These are phyloP conservation scores for Sanghuangporus weigelae DNA, from an alignment of 1,284 basidiomycete species.

Conservation along the genomic window DNA sequence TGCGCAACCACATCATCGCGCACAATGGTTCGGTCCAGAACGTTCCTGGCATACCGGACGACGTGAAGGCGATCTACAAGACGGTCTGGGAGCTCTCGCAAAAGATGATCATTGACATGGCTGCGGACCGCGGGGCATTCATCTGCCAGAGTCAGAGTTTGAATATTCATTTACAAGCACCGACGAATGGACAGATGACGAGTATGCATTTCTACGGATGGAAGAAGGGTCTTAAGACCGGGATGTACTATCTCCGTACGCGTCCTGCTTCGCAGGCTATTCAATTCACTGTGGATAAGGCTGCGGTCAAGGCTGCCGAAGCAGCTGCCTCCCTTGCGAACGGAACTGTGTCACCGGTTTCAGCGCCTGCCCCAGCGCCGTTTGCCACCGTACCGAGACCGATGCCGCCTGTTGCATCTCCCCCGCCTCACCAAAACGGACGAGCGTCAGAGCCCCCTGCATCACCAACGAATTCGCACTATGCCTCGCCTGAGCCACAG, in stretches of 20 bases:
- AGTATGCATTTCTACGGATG: constrained; percentile 99
- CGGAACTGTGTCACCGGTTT: constrained; percentile 37
- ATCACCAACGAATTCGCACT: constrained; percentile 19
- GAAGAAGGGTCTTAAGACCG: constrained; percentile 99
- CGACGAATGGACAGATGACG: constrained; percentile 91
- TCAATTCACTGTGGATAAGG: constrained; percentile 95
- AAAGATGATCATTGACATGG: constrained; percentile 97
- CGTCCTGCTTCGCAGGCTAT: constrained; percentile 93
- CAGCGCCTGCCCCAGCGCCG: constrained; percentile 28
- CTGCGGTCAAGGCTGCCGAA: constrained; percentile 71
- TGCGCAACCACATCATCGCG: constrained; percentile 99
- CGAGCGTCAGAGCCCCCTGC: constrained; percentile 18
- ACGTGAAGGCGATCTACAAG: constrained; percentile 96
- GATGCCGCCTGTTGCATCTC: constrained; percentile 20
- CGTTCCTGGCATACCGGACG: constrained; percentile 80
- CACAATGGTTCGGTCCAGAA: constrained; percentile 95
- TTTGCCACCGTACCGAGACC: constrained; percentile 34
- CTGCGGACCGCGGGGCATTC: constrained; percentile 97
- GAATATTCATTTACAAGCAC: constrained; percentile 91
- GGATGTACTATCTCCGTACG: constrained; percentile 96
- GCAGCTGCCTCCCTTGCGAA: not conserved
- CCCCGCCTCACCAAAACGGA: constrained; percentile 19
- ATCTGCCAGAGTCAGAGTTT: constrained; percentile 93
- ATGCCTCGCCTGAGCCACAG: constrained; percentile 17
- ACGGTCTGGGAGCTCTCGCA: constrained; percentile 99